phyloP scores from a whole-genome alignment of 2,329 filamentous ascomycete species.

The Venturia aucupariae region DNA sequence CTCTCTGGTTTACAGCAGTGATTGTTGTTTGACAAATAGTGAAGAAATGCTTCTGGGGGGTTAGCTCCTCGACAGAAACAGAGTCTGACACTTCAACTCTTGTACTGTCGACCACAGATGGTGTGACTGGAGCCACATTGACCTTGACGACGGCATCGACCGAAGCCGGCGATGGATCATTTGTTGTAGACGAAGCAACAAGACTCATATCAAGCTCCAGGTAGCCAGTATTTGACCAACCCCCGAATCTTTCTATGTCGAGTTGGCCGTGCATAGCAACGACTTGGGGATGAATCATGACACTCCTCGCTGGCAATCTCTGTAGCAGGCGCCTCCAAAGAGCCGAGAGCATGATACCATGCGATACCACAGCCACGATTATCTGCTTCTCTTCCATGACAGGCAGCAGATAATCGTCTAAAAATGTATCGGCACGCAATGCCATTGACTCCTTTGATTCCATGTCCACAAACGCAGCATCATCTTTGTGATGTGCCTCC shows the following conservation, averaged over 20 bases:
- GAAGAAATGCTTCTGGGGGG: neutral
- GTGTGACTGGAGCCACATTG: neutral
- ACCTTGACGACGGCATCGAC: neutral
- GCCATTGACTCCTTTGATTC: conserved; percentile 60
- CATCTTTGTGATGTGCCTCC: conserved; percentile 33
- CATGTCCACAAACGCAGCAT: conserved; percentile 43
- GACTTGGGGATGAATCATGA: conserved; percentile 37
- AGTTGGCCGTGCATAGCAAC: conserved; percentile 18
- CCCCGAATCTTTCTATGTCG: conserved; percentile 43
- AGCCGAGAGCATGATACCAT: conserved; percentile 69
- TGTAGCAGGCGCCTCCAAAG: conserved; percentile 55
- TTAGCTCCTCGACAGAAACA: neutral
- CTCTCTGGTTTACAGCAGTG: conserved; percentile 55
- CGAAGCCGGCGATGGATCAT: neutral
- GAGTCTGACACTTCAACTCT: neutral
- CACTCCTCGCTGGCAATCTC: conserved; percentile 41
- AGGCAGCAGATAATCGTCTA: conserved; percentile 62
- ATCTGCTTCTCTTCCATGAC: conserved; percentile 49
- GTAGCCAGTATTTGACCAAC: conserved; percentile 59
- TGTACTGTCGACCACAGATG: neutral
- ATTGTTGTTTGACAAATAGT: conserved; percentile 43
- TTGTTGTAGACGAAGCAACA: neutral
- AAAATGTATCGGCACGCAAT: conserved; percentile 24
- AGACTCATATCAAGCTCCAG: conserved; percentile 30
- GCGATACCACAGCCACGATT: conserved; percentile 61